phyloP scores from a whole-genome alignment of 495 filamentous ascomycete species.

The Neurospora tetrasperma region DNA sequence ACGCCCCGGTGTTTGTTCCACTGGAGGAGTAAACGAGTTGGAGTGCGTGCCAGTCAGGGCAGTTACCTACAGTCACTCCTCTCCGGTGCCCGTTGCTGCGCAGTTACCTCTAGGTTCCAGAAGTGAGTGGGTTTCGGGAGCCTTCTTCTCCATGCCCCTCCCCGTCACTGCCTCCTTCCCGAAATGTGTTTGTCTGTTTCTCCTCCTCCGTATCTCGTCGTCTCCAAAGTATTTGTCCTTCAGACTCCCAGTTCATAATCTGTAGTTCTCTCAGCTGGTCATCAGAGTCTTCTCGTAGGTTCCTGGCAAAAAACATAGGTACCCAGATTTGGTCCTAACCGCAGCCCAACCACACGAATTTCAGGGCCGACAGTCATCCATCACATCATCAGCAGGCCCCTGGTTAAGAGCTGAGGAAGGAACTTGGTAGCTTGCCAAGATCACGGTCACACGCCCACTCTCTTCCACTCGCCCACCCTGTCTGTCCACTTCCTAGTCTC shows the following conservation, averaged over 20 bases:
- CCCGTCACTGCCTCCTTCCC: background rate
- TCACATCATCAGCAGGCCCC: conserved; percentile 1
- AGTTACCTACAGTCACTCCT: background rate
- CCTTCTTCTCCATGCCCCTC: background rate
- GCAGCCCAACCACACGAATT: background rate
- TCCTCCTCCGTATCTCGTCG: background rate
- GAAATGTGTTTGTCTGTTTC: background rate
- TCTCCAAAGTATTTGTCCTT: background rate
- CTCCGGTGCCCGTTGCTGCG: background rate
- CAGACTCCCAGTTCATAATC: background rate
- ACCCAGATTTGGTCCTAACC: background rate
- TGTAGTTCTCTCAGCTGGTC: background rate
- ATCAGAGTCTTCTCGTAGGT: background rate
- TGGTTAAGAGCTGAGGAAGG: background rate
- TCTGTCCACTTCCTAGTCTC: conserved; percentile 3
- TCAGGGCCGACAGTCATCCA: background rate
- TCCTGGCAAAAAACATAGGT: background rate
- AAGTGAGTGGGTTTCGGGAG: background rate
- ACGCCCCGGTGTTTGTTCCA: background rate
- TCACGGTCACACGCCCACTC: conserved; percentile 1
- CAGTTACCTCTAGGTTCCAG: background rate
- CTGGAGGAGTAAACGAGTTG: background rate
- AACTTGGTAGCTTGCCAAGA: conserved; percentile 1
- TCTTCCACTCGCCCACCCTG: conserved; percentile 1
- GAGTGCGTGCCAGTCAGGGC: background rate